Conservation (phyloP, 2,329 filamentous ascomycete genomes). For the Venturia nashicola region DNA sequence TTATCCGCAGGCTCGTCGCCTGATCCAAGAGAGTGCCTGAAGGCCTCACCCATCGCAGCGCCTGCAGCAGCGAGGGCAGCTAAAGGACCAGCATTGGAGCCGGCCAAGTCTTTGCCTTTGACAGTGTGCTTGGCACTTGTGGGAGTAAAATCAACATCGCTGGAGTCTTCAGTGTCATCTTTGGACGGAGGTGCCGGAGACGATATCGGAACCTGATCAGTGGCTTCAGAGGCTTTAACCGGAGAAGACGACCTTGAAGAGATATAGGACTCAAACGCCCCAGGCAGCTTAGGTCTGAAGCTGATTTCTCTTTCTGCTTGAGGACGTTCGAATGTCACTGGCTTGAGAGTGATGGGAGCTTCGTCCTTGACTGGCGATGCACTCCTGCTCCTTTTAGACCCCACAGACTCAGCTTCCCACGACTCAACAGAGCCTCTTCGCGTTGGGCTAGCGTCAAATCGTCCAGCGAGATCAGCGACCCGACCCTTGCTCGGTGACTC, state of each 20-base stretch:
- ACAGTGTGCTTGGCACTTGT: conserved; percentile 24
- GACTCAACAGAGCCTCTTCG: conserved; percentile 34
- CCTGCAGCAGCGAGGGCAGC: conserved; percentile 34
- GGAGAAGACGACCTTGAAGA: background rate
- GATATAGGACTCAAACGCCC: conserved; percentile 10
- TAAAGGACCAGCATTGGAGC: conserved; percentile 22
- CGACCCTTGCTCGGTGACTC: conserved; percentile 37
- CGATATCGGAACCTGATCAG: background rate
- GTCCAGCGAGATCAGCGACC: conserved; percentile 39
- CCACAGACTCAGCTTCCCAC: conserved; percentile 19
- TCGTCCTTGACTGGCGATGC: background rate
- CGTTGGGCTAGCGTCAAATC: conserved; percentile 34
- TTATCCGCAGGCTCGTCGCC: conserved; percentile 11
- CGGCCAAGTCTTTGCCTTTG: conserved; percentile 13
- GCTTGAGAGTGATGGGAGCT: background rate
- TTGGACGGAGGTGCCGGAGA: background rate
- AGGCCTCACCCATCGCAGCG: conserved; percentile 33
- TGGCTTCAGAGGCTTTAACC: background rate
- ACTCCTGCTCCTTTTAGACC: conserved; percentile 21
- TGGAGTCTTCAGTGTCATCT: background rate
- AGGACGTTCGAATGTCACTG: conserved; percentile 7
- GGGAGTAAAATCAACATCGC: conserved; percentile 15
- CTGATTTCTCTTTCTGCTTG: conserved; percentile 7
- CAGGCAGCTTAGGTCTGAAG: conserved; percentile 10
- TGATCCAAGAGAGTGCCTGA: conserved; percentile 27